phyloP scores from a whole-genome alignment of 2,329 filamentous ascomycete species.

The Ophiostoma piceae region DNA sequence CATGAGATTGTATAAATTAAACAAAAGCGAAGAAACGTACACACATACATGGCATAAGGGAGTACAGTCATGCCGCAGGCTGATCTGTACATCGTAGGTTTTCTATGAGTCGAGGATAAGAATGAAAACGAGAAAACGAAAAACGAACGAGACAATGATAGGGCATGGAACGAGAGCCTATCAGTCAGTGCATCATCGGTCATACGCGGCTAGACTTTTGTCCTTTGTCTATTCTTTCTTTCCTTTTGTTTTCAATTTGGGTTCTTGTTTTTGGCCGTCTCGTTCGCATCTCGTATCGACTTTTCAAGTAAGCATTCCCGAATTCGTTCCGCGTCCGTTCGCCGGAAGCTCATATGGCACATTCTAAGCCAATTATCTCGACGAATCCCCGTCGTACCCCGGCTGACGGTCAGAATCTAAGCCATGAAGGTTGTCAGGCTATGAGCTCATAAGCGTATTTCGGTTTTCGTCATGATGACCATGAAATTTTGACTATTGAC shows the following conservation, averaged over 20 bases:
- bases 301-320: background rate
- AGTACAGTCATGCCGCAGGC: background rate
- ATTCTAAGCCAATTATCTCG: background rate
- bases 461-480: background rate
- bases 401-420: background rate
- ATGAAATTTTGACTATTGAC: background rate
- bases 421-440: background rate
- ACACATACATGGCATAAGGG: background rate
- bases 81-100: background rate
- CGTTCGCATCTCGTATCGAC: background rate
- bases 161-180: background rate
- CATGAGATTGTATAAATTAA: background rate
- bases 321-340: background rate
- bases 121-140: too few species aligned
- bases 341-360: background rate
- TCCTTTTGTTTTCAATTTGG: conserved; percentile 7
- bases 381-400: background rate
- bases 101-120: background rate
- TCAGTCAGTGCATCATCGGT: background rate
- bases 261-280: background rate
- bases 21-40: background rate
- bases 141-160: background rate
- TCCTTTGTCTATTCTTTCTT: background rate
- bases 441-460: background rate
- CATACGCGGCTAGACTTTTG: background rate